Conservation (phyloP, 1,284 basidiomycete genomes). For the Microbotryum saponariae region DNA sequence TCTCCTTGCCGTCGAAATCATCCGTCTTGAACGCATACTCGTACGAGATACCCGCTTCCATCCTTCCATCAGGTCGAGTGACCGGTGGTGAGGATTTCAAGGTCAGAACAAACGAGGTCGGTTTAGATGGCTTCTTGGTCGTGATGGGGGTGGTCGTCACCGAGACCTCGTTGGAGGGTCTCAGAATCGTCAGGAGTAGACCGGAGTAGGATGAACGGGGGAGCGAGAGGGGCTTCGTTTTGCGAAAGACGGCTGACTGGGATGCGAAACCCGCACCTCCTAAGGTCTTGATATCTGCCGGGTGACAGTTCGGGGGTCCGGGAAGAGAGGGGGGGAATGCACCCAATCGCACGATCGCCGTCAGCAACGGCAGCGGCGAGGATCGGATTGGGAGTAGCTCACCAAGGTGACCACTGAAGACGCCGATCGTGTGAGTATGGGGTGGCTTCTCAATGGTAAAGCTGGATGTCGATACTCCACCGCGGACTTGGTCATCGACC, state of each 20-base stretch:
- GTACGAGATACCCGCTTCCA: slow-evolving; percentile 43
- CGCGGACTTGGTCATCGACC: slow-evolving; percentile 46
- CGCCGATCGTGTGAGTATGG: slow-evolving; percentile 6
- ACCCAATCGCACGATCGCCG: slow-evolving; percentile 35
- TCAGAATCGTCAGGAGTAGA: slow-evolving; percentile 23
- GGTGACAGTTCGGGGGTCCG: background rate
- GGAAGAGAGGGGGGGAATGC: slow-evolving; percentile 8
- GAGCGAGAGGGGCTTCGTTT: slow-evolving; percentile 26
- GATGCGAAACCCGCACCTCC: slow-evolving; percentile 50
- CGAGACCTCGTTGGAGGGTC: slow-evolving; percentile 21
- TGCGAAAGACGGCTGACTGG: slow-evolving; percentile 41
- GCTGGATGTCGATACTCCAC: slow-evolving; percentile 43
- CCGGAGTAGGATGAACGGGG: slow-evolving; percentile 34
- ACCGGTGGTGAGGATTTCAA: slow-evolving; percentile 43
- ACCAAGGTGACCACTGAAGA: slow-evolving; percentile 31
- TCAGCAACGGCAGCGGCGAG: slow-evolving; percentile 10
- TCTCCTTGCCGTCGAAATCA: background rate
- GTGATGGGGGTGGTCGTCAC: slow-evolving; percentile 11
- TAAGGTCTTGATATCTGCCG: slow-evolving; percentile 45
- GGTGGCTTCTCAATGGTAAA: slow-evolving; percentile 36
- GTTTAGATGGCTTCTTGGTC: slow-evolving; percentile 3
- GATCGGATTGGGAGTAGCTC: background rate
- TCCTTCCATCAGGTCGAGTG: slow-evolving; percentile 40
- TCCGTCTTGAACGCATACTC: slow-evolving; percentile 41
- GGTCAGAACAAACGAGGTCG: slow-evolving; percentile 41